Conservation (phyloP, 768 basidiomycete species). For the Amanita subjunquillea region DNA sequence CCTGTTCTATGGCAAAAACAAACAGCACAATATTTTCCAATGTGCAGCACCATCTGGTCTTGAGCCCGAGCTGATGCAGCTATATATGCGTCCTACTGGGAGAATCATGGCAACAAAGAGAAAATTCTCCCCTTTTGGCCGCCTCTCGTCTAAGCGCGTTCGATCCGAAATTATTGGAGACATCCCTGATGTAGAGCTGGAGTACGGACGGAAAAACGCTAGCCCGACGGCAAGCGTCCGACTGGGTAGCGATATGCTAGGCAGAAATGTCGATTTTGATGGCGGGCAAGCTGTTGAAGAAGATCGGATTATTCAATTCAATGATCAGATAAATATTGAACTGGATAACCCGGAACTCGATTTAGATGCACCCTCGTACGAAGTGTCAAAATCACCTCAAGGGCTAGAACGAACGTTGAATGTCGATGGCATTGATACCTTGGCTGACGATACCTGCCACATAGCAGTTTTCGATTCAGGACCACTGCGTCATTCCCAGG, state of each 20-base stretch:
- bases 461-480: constrained; percentile 75
- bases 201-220: constrained; percentile 21
- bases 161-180: constrained; percentile 42
- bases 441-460: constrained; percentile 18
- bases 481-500: constrained; percentile 41
- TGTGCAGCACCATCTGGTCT: constrained; percentile 81
- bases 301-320: constrained; percentile 35
- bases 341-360: not conserved
- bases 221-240: not conserved
- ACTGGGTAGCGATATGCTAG: not conserved
- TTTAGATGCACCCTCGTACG: not conserved
- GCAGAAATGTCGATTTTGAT: constrained; percentile 8
- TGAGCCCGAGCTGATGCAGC: constrained; percentile 66
- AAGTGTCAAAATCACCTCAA: not conserved
- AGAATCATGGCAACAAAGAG: constrained; percentile 38
- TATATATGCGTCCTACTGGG: constrained; percentile 70
- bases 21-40: constrained; percentile 42
- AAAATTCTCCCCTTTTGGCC: constrained; percentile 46
- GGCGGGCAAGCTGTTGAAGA: constrained; percentile 34
- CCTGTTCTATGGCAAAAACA: constrained; percentile 77
- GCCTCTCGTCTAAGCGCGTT: constrained; percentile 49
- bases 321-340: not conserved
- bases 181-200: constrained; percentile 63
- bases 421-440: not conserved
- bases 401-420: not conserved